Base-by-base conservation (phyloP, 805 yeast genomes). In the Ogataea saltuana region DNA sequence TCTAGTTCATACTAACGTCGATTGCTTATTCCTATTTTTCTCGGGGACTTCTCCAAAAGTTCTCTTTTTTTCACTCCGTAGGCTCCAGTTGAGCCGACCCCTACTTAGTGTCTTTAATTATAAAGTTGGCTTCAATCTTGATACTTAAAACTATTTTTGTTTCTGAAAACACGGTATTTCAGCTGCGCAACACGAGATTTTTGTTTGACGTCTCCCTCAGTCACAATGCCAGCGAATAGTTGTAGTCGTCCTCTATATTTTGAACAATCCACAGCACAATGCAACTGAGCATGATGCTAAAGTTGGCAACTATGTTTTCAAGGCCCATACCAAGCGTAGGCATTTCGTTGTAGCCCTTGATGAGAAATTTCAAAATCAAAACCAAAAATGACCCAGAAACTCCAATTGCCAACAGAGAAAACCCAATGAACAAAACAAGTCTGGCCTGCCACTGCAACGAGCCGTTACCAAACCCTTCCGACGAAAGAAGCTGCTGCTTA, bases 251-350 rank as follows among this genome's bases (percentile, higher is more conserved):
- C 64, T 93, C 97, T 46, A 89, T 83, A 63, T 89, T 93, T 63
- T 91, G 98, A 17, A 96, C 88, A 41, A 91, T 70, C 99, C 99
- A 93, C 56, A 93, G 70, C 7, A 83, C 73, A 35, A 88, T 80
- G 65, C 97, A 90, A 69, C 97, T 88, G 55, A 88, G 68, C 88
- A 91, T 85, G 26, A 91, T 79, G 48, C 84, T 72, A 6, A 79
- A 76, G 57, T 90, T 88, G 33, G 88, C 81, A 17, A 85, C 76
- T 30, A 93, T 90, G 65, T 91, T 91, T 45, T 88, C 81, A 17
- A 88, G 76, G 13, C 98, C 99, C 96, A 93, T 89, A 4, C 93
- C 91, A 41, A 91, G 74, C 1, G 97, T 88, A 27, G 97, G 97
- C 75, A 85, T 82, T 4, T 80, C 68, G 20, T 68, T 70, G 64